These are phyloP conservation scores for Lasiosphaeris hirsuta DNA, from an alignment of 495 filamentous ascomycete species.

Conservation along the genomic window DNA sequence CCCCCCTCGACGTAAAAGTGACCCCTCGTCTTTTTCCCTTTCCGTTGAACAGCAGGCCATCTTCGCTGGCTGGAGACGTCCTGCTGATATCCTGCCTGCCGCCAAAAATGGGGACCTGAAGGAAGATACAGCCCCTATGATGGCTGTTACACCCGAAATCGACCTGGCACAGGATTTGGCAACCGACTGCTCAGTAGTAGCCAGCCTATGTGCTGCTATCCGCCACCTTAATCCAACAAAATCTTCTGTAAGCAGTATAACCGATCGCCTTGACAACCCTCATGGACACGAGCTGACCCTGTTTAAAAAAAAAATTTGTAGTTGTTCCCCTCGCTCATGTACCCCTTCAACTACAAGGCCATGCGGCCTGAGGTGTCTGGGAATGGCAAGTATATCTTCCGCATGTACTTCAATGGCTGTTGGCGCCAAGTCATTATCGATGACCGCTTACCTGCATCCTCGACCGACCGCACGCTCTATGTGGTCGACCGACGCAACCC, in stretches of 20 bases:
- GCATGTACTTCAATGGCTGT: constrained; percentile 92
- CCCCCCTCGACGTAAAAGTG: constrained; percentile 46
- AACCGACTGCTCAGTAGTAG: constrained; percentile 95
- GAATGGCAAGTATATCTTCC: constrained; percentile 87
- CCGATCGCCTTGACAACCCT: neutral
- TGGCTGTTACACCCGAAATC: constrained; percentile 51
- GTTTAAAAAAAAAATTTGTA: constrained; percentile 36
- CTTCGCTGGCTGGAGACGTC: constrained; percentile 79
- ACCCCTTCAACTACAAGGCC: constrained; percentile 62
- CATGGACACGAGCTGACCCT: neutral
- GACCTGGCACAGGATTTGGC: constrained; percentile 93
- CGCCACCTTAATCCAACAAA: constrained; percentile 35
- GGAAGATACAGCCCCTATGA: constrained; percentile 41
- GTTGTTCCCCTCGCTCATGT: constrained; percentile 67
- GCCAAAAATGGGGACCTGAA: neutral
- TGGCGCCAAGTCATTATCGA: constrained; percentile 85
- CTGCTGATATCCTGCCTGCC: constrained; percentile 48
- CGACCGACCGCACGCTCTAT: constrained; percentile 68
- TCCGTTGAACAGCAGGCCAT: constrained; percentile 67
- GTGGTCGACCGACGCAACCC: constrained; percentile 85
- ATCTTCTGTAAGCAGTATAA: constrained; percentile 29
- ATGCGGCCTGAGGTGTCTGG: constrained; percentile 57
- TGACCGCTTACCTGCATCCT: constrained; percentile 79
- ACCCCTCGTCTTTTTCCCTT: constrained; percentile 61
- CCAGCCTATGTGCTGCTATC: constrained; percentile 82